A percentile compares a stretch with the other conserved stretches of the same genome.
These are phyloP conservation scores for Cicer bijugum DNA, from an alignment of 306 rosid genomes.

Conservation along the genomic window DNA sequence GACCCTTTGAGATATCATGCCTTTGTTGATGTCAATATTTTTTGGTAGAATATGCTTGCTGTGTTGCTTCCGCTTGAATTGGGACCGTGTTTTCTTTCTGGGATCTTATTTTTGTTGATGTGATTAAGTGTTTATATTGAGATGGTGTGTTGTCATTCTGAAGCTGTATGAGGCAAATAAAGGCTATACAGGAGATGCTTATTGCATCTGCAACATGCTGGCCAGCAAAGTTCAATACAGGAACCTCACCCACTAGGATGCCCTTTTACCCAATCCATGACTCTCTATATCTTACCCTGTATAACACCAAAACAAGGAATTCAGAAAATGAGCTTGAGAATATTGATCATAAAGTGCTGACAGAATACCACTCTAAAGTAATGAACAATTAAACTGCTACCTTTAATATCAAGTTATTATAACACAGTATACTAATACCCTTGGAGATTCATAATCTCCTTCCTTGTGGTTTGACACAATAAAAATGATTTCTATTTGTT, in stretches of 20 bases:
- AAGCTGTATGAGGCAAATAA: neutral
- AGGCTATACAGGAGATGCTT: neutral
- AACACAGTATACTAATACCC: neutral
- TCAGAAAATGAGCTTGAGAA: neutral
- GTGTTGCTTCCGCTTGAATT: neutral
- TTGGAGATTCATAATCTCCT: neutral
- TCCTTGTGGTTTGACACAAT: neutral
- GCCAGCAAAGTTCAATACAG: neutral
- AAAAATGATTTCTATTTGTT: neutral
- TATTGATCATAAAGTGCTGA: neutral
- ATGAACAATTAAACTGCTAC: neutral
- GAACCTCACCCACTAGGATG: neutral
- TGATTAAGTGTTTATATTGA: neutral
- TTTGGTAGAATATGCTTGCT: neutral
- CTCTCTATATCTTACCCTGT: neutral
- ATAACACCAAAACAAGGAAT: neutral
- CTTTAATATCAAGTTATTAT: neutral
- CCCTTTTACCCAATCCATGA: neutral
- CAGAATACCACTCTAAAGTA: neutral
- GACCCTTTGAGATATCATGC: constrained; percentile 39
- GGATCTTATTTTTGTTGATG: neutral
- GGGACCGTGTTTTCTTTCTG: constrained; percentile 4
- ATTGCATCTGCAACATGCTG: neutral
- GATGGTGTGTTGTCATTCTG: neutral
- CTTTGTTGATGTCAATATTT: neutral